Evolutionary conservation across 805 yeast genomes (phyloP).

Genomic region (Myxozyma udenii): DNA sequence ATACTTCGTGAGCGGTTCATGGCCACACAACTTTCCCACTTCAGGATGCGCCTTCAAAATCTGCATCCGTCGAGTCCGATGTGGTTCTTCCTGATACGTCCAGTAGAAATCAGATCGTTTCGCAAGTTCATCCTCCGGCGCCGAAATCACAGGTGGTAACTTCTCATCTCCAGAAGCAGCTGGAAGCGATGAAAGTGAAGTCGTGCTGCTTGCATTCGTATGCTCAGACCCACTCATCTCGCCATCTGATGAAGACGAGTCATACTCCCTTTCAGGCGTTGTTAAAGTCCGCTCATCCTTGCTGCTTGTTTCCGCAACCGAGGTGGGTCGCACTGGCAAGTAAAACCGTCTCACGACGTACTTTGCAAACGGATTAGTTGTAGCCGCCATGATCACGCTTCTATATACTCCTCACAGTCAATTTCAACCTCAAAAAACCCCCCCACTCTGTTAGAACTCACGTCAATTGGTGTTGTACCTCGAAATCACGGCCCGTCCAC

Average conservation of each 20-base stretch:
- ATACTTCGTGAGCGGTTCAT: constrained; percentile 82
- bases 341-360: background rate
- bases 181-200: constrained; percentile 8
- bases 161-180: background rate
- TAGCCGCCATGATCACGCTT: too few species aligned
- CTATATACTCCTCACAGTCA: too few species aligned
- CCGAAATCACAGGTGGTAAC: background rate
- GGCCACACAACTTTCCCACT: constrained; percentile 72
- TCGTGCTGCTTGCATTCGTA: background rate
- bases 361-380: background rate
- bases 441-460: too few species aligned
- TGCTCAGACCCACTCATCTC: constrained; percentile 3
- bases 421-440: too few species aligned
- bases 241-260: constrained; percentile 4
- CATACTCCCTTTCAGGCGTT: too few species aligned
- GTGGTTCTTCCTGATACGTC: constrained; percentile 82
- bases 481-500: too few species aligned
- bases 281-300: too few species aligned
- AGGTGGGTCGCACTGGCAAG: background rate
- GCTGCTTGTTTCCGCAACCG: too few species aligned
- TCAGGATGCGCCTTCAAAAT: constrained; percentile 76
- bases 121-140: constrained; percentile 9
- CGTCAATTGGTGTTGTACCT: too few species aligned
- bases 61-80: constrained; percentile 64
- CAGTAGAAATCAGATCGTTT: constrained; percentile 61